Percentiles rank a stretch among this genome's conserved stretches.
phyloP scores from a whole-genome alignment of 371 early-diverging fungal genomes.

The Rhizomucor pusillus region DNA sequence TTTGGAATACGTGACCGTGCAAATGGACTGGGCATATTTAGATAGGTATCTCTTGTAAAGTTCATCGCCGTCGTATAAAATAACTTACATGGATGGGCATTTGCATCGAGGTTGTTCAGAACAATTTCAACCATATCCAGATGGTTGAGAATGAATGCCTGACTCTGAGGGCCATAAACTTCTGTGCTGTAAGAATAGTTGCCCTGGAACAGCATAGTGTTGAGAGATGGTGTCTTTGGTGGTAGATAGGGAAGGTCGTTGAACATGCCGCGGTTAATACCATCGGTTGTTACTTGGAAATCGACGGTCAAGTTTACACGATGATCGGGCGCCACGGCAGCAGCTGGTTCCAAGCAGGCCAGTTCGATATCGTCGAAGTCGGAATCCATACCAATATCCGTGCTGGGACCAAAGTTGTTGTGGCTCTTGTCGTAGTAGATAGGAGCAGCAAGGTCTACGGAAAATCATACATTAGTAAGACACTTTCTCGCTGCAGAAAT shows the following conservation, averaged over 20 bases:
- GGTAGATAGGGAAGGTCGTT: constrained; percentile 71
- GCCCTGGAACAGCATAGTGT: constrained; percentile 65
- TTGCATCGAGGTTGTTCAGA: constrained; percentile 60
- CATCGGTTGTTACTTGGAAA: constrained; percentile 69
- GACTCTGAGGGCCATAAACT: constrained; percentile 67
- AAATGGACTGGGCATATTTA: constrained; percentile 38
- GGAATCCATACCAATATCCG: constrained; percentile 31
- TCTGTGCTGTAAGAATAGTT: constrained; percentile 39
- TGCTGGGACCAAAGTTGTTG: constrained; percentile 32
- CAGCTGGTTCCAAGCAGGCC: constrained; percentile 33
- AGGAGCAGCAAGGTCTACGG: constrained; percentile 46
- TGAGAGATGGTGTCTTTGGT: constrained; percentile 69
- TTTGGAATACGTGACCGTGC: constrained; percentile 63
- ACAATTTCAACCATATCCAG: constrained; percentile 48
- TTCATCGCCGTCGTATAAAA: too few relatives aligned
- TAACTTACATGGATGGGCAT: constrained; percentile 40
- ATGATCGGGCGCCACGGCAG: constrained; percentile 43
- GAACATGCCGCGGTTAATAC: constrained; percentile 80
- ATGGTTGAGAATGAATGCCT: constrained; percentile 52
- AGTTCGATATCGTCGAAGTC: constrained; percentile 54
- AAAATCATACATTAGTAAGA: not conserved
- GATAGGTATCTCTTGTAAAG: too few relatives aligned
- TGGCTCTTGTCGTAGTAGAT: constrained; percentile 48
- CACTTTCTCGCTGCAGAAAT: too few relatives aligned
- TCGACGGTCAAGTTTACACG: constrained; percentile 56